A percentile compares a stretch with the other conserved stretches of the same genome.
These are phyloP conservation scores for Xanthoconium separans DNA, from an alignment of 1,284 basidiomycete genomes.

Conservation along the genomic window DNA sequence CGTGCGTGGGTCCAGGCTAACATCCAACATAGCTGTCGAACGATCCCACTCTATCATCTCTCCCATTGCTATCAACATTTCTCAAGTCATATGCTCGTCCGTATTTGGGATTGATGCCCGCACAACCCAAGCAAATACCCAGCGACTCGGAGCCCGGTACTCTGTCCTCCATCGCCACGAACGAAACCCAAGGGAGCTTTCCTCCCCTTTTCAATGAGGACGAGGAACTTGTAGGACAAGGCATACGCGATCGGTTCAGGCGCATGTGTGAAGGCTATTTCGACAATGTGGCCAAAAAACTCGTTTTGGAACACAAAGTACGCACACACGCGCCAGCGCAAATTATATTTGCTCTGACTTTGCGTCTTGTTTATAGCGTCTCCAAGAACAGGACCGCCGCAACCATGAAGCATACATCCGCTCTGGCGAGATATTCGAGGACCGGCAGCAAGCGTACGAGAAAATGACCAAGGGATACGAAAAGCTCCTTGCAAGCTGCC, in stretches of 20 bases:
- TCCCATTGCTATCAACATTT: conserved; percentile 82
- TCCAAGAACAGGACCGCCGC: conserved; percentile 94
- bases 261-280: conserved; percentile 94
- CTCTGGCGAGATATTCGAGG: conserved; percentile 98
- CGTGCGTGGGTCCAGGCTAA: conserved; percentile 3
- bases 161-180: conserved; percentile 45
- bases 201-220: conserved; percentile 49
- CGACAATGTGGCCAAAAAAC: conserved; percentile 86
- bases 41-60: conserved; percentile 82
- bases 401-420: conserved; percentile 99
- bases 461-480: conserved; percentile 97
- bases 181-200: conserved; percentile 40
- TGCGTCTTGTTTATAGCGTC: conserved; percentile 50
- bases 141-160: conserved; percentile 52
- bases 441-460: conserved; percentile 97
- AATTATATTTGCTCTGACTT: neutral
- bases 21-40: conserved; percentile 65
- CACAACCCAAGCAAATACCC: conserved; percentile 56
- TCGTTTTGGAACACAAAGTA: conserved; percentile 89
- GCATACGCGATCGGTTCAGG: conserved; percentile 86
- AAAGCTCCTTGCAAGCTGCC: conserved; percentile 82
- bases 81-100: conserved; percentile 82
- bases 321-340: conserved; percentile 22
- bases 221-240: conserved; percentile 78
- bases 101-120: conserved; percentile 71